Percentiles rank a stretch among this genome's conserved stretches.
Evolutionary conservation across 768 basidiomycete species (phyloP).

Genomic region (Boletus pseudo-olivaceus): DNA sequence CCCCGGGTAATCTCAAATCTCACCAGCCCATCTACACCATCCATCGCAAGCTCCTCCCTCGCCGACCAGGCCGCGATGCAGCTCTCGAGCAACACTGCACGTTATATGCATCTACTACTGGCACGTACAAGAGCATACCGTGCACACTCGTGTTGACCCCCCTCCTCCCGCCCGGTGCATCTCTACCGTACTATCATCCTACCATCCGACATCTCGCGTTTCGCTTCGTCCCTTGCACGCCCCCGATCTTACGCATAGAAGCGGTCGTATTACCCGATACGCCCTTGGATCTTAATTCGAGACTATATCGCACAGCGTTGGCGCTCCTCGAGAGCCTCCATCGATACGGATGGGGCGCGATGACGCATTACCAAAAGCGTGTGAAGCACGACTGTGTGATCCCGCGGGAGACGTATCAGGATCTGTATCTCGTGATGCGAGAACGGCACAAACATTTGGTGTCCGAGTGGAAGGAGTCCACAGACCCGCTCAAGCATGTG

Average conservation of each 20-base stretch:
- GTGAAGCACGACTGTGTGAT: slow-evolving; percentile 80
- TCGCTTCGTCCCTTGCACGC: slow-evolving; percentile 49
- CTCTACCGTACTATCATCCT: slow-evolving; percentile 90
- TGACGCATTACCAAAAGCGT: slow-evolving; percentile 83
- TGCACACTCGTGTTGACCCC: slow-evolving; percentile 58
- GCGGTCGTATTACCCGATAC: slow-evolving; percentile 39
- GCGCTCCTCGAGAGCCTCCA: slow-evolving; percentile 79
- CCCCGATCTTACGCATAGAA: slow-evolving; percentile 22
- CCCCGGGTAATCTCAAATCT: slow-evolving; percentile 30
- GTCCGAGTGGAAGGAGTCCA: slow-evolving; percentile 72
- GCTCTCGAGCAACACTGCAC: slow-evolving; percentile 76
- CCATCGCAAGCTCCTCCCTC: slow-evolving; percentile 68
- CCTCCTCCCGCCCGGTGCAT: slow-evolving; percentile 39
- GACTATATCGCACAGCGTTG: slow-evolving; percentile 78
- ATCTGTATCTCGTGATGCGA: slow-evolving; percentile 84
- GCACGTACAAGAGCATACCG: slow-evolving; percentile 25
- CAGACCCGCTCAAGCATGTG: slow-evolving; percentile 87
- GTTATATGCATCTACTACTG: slow-evolving; percentile 44
- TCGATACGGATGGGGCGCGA: slow-evolving; percentile 84
- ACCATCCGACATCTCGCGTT: slow-evolving; percentile 77
- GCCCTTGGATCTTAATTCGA: slow-evolving; percentile 49
- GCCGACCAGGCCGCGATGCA: slow-evolving; percentile 72
- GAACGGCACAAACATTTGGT: slow-evolving; percentile 79
- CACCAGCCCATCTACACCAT: slow-evolving; percentile 48
- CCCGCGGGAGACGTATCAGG: slow-evolving; percentile 77